Evolutionary conservation across 495 filamentous ascomycete species (phyloP).

Genomic region (Xylaria longipes): DNA sequence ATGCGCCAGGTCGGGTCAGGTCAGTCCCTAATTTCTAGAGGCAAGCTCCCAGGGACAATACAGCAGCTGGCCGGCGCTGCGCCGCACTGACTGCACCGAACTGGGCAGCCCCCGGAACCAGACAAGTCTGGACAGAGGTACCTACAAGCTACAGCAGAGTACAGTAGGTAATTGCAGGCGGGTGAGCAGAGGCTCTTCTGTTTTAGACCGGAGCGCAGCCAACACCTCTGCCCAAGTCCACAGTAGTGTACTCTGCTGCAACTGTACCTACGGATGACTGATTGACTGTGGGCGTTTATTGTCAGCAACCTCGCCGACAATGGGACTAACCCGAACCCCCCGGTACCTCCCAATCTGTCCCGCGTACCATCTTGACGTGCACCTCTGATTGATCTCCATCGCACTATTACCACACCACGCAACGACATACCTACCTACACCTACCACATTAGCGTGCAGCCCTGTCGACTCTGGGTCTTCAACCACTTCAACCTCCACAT

Average conservation of each 20-base stretch:
- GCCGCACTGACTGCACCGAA: conserved; percentile 4
- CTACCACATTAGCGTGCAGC: conserved; percentile 11
- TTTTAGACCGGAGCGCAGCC: conserved; percentile 23
- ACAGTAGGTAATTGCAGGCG: background rate
- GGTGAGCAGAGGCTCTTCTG: conserved; percentile 15
- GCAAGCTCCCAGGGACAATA: background rate
- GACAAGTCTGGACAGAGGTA: conserved; percentile 5
- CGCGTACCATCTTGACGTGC: conserved; percentile 9
- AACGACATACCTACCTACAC: conserved; percentile 12
- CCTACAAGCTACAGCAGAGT: background rate
- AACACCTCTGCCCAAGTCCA: conserved; percentile 15
- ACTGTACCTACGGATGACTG: background rate
- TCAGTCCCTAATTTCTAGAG: background rate
- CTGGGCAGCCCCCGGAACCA: background rate
- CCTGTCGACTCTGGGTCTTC: conserved; percentile 1
- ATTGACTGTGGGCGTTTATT: background rate
- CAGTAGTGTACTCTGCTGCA: conserved; percentile 6
- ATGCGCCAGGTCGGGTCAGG: background rate
- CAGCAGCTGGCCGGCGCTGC: conserved; percentile 1
- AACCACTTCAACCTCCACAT: conserved; percentile 12
- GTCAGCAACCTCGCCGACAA: background rate
- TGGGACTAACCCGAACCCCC: background rate
- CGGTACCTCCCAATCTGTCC: conserved; percentile 10
- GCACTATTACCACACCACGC: conserved; percentile 8
- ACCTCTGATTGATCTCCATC: conserved; percentile 4